phyloP scores from a whole-genome alignment of 768 basidiomycete species.

The Tricholomella constricta region DNA sequence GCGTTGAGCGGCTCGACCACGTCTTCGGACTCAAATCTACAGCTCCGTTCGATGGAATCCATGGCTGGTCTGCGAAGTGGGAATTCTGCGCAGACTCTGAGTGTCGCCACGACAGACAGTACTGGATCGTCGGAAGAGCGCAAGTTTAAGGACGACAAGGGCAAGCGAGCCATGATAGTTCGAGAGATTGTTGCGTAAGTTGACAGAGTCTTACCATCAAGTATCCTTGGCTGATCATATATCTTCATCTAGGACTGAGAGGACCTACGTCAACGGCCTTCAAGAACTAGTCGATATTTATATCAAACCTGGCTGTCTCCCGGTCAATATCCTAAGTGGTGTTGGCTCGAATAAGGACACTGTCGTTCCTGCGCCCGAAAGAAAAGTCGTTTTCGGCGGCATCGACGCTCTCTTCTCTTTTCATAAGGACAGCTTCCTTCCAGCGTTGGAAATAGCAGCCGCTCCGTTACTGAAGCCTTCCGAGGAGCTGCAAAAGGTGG shows the following conservation, averaged over 20 bases:
- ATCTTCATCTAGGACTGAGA: conserved; percentile 71
- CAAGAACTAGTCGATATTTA: conserved; percentile 95
- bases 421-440: conserved; percentile 91
- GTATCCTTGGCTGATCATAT: conserved; percentile 16
- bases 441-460: conserved; percentile 81
- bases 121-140: conserved; percentile 75
- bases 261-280: conserved; percentile 92
- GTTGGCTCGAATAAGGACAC: conserved; percentile 80
- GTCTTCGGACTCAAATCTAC: conserved; percentile 46
- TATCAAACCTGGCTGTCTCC: conserved; percentile 77
- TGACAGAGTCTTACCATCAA: conserved; percentile 2
- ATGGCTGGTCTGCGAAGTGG: conserved; percentile 62
- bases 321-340: conserved; percentile 69
- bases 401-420: conserved; percentile 89
- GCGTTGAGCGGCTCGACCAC: conserved; percentile 49
- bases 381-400: conserved; percentile 90
- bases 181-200: conserved; percentile 91
- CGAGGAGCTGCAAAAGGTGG: conserved; percentile 49
- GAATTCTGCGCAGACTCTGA: conserved; percentile 63
- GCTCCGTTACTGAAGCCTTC: conserved; percentile 60
- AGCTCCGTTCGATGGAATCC: conserved; percentile 68
- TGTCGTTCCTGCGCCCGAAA: conserved; percentile 80
- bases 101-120: conserved; percentile 77
- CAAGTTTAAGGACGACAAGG: conserved; percentile 90
- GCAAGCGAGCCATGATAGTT: conserved; percentile 80